These are phyloP conservation scores for Lathyrus aphaca DNA, from an alignment of 306 rosid genomes.

Conservation along the genomic window DNA sequence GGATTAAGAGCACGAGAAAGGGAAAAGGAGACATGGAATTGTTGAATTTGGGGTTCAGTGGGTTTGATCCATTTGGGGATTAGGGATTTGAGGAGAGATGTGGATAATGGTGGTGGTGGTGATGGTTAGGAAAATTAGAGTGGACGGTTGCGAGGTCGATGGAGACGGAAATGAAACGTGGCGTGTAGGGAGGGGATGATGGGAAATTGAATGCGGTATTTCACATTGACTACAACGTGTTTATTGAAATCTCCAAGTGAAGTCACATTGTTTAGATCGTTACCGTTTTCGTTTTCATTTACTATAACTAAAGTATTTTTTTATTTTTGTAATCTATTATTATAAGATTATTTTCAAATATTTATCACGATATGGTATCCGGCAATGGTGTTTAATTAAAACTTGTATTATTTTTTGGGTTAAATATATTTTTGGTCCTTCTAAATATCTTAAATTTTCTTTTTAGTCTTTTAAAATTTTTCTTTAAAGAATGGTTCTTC, in stretches of 20 bases:
- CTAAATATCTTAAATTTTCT: too few species aligned
- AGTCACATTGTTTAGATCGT: background rate
- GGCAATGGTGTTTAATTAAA: too few species aligned
- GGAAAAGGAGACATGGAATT: constrained; percentile 39
- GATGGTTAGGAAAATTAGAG: constrained; percentile 5
- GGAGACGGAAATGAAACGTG: constrained; percentile 34
- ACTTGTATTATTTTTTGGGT: too few species aligned
- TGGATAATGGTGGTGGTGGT: background rate
- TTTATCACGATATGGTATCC: too few species aligned
- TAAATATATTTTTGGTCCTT: too few species aligned
- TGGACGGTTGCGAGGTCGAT: background rate
- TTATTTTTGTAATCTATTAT: too few species aligned
- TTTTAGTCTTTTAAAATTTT: too few species aligned
- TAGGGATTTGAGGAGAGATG: constrained; percentile 27
- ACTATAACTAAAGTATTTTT: too few species aligned
- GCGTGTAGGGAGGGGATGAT: background rate
- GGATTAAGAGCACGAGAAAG: constrained; percentile 39
- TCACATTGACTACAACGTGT: background rate
- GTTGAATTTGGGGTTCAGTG: constrained; percentile 1
- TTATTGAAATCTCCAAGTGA: background rate
- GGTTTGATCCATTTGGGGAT: constrained; percentile 35
- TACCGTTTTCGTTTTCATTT: too few species aligned
- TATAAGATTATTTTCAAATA: too few species aligned
- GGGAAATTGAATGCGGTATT: background rate
- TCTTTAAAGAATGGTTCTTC: too few species aligned